Evolutionary conservation across 257 asterid species (phyloP), one percentile per base, ranked within the genome.

Genomic region (Linaria vulgaris): DNA sequence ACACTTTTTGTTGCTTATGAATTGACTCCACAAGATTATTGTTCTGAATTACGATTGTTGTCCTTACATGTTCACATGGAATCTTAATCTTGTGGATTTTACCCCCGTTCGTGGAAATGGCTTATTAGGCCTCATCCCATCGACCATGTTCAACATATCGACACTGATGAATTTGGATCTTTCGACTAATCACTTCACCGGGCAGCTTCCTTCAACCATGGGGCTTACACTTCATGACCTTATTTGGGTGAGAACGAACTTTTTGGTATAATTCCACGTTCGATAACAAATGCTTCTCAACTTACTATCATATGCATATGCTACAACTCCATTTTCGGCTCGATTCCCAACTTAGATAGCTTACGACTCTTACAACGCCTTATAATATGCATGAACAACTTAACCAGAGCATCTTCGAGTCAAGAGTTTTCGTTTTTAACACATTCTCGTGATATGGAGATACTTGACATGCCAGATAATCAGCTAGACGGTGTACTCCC

Each of bases 211-310:
- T n/a, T n/a, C n/a, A n/a, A n/a, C n/a, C n/a, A 3, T 45, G 69
- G 73, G 21, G 54, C 9, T 3, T 73, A 70, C 38, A 72, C 80
- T 21, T n/a, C n/a, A n/a, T n/a, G n/a, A n/a, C 69, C 76, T 65
- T 53, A 57, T 21, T 15, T 72, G 45, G 38, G 57, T 11, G 10
- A 1, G 6, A 85, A 85, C 70, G 54, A 49, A 14, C 16, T 49
- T 49, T 49, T 5, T 12, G 55, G 55, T 11, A 5, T 12, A 14
- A 68, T 86, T 25, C 86, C 88, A 5, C 49, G 71, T 31, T 81
- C 66, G 20, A 67, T 81, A 12, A 64, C 37, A 62, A 86, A 86
- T 74, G 80, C 85, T 70, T 71, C 90, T 39, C 69, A 72, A 21
- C 81, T 86, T 43, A 2, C 39, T 14, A 0, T 45, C 21, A 7